These are phyloP conservation scores for Tylopilus sp. DNA, from an alignment of 1,284 basidiomycete species.

Conservation along the genomic window DNA sequence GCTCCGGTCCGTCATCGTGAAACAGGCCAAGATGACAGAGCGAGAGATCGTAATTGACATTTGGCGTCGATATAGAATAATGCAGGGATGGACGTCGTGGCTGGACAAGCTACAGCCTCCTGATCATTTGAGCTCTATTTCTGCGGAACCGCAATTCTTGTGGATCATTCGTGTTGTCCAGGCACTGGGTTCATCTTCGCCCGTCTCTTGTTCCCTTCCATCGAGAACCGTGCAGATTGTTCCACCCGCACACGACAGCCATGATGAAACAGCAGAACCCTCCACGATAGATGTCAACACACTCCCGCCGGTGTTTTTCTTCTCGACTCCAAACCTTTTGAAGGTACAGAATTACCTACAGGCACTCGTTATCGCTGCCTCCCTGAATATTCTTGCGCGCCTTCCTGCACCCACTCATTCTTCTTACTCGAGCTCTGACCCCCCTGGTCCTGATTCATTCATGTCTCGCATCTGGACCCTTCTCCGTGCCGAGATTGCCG, in stretches of 20 bases:
- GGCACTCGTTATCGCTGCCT: slow-evolving; percentile 62
- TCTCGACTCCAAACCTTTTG: slow-evolving; percentile 50
- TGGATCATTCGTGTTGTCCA: slow-evolving; percentile 51
- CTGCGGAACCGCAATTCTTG: slow-evolving; percentile 17
- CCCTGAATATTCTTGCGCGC: slow-evolving; percentile 52
- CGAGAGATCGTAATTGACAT: slow-evolving; percentile 47
- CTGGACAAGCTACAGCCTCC: slow-evolving; percentile 23
- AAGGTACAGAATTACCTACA: slow-evolving; percentile 67
- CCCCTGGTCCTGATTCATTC: slow-evolving; percentile 34
- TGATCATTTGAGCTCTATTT: slow-evolving; percentile 14
- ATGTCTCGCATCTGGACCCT: slow-evolving; percentile 61
- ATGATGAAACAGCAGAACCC: slow-evolving; percentile 9
- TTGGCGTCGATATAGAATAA: slow-evolving; percentile 42
- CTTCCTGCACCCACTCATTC: slow-evolving; percentile 31
- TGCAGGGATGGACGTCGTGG: slow-evolving; percentile 43
- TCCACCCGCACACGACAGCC: neutral
- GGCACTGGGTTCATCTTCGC: slow-evolving; percentile 41
- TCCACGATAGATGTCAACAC: slow-evolving; percentile 31
- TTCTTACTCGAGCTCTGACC: neutral
- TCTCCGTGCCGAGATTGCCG: slow-evolving; percentile 54
- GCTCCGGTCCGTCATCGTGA: slow-evolving; percentile 42
- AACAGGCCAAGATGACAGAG: slow-evolving; percentile 53
- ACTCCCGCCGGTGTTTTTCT: slow-evolving; percentile 61
- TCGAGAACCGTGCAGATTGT: slow-evolving; percentile 18
- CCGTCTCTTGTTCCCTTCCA: slow-evolving; percentile 45